Base-by-base conservation (phyloP, 352 stramenopile genomes). In the Globisporangium takayamanum region DNA sequence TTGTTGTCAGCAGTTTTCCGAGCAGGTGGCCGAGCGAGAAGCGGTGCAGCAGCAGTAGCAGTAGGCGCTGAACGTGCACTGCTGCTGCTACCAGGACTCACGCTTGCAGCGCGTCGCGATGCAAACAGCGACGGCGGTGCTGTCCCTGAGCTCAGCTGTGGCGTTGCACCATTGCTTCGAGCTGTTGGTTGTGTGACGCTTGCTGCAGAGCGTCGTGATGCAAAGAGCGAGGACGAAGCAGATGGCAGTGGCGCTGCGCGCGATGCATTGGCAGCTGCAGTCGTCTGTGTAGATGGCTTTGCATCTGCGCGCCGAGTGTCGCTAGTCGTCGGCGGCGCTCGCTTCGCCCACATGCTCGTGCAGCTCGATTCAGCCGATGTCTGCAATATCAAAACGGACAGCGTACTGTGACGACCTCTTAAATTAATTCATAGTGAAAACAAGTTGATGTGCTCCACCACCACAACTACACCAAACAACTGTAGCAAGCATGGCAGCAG, bases 291-390 rank as follows among this genome's bases (percentile, higher is more conserved):
- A 46, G 60, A 49, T 61, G 49, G 5, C 33, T 41, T 28, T 58
- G 51, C 39, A 1, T 6, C 30, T 33, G 1, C 11, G 52, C n/a
- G n/a, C 47, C 50, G 0, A 5, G 37, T 30, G 14, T 52, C 37
- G 36, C 22, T 39, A 22, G 8, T 55, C 52, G 64, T 37, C 39
- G 45, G 42, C 60, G 50, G 12, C 5, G 15, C 42, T 30, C 71
- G 64, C 46, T 69, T 69, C 8, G 71, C 66, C 73, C 73, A 82
- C 73, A 82, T 82, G 50, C 57, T 49, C 6, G 39, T 41, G 15
- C 44, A 25, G n/a, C 11, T 36, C 36, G 8, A 30, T 20, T 8
- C 36, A 1, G 20, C 36, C 16, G 20, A n/a, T 14, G 36, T 11
- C 7, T 48, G 33, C 44, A 18, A 25, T 62, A 16, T 20, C 39